Conservation (phyloP, 2,329 filamentous ascomycete genomes). For the Seiridium unicorne region DNA sequence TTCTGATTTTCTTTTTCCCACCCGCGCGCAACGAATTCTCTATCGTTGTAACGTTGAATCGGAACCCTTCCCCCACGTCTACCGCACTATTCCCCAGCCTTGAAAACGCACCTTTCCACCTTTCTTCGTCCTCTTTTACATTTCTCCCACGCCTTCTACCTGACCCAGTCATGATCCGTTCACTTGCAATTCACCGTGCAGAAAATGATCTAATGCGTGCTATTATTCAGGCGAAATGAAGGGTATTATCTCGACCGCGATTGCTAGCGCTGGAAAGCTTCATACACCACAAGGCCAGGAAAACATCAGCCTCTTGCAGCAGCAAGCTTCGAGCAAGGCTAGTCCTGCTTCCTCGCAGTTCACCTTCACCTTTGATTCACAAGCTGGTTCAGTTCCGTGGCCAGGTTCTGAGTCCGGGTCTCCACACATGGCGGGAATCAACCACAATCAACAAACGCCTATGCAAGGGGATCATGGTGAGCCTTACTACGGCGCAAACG, state of each 20-base stretch:
- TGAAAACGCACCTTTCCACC: constrained; percentile 16
- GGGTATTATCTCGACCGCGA: constrained; percentile 89
- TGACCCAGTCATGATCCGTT: no score
- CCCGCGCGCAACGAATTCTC: no score
- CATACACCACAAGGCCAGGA: constrained; percentile 67
- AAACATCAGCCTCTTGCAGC: constrained; percentile 75
- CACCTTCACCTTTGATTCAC: constrained; percentile 93
- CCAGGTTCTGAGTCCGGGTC: constrained; percentile 51
- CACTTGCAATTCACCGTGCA: no score
- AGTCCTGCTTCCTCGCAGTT: constrained; percentile 76
- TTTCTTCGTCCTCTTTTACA: background rate
- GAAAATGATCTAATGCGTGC: background rate
- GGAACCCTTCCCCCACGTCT: no score
- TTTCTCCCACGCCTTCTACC: no score
- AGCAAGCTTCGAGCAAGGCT: constrained; percentile 59
- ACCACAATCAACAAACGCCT: constrained; percentile 19
- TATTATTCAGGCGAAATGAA: constrained; percentile 42
- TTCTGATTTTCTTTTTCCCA: background rate
- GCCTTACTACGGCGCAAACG: constrained; percentile 11
- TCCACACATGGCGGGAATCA: constrained; percentile 27
- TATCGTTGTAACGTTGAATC: no score
- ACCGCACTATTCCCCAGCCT: background rate
- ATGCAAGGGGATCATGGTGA: constrained; percentile 14
- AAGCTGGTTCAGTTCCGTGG: constrained; percentile 77
- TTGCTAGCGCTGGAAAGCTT: constrained; percentile 79